A percentile compares a stretch with the other conserved stretches of the same genome.
Evolutionary conservation across 2,329 filamentous ascomycete species (phyloP).

Genomic region (Rhytidhysteron rufulum): DNA sequence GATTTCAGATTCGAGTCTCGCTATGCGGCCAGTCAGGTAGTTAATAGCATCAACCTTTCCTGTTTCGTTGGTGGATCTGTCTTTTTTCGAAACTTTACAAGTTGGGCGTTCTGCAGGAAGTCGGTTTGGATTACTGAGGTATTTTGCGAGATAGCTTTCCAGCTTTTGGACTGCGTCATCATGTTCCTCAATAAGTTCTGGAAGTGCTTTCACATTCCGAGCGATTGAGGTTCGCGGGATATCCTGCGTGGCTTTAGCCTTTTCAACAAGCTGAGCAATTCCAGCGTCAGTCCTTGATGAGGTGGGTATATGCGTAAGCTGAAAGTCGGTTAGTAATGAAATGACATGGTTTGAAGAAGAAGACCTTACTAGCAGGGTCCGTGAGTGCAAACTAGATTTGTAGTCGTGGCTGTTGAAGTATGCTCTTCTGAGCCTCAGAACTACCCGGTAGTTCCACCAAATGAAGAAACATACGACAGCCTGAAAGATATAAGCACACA

Average conservation of each 20-base stretch:
- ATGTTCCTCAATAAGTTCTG: slow-evolving; percentile 78
- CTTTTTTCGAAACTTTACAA: slow-evolving; percentile 74
- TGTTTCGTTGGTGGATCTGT: slow-evolving; percentile 60
- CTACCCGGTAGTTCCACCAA: slow-evolving; percentile 81
- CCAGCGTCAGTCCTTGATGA: slow-evolving; percentile 77
- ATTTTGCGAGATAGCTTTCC: slow-evolving; percentile 74
- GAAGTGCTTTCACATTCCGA: slow-evolving; percentile 86
- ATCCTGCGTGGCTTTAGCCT: slow-evolving; percentile 69
- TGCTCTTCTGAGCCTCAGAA: slow-evolving; percentile 64
- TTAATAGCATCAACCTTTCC: slow-evolving; percentile 90
- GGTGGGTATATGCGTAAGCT: slow-evolving; percentile 80
- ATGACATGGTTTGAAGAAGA: not conserved
- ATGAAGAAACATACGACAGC: slow-evolving; percentile 71
- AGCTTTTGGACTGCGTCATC: slow-evolving; percentile 74
- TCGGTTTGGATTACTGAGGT: slow-evolving; percentile 77
- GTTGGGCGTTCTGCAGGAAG: slow-evolving; percentile 72
- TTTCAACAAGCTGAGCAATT: slow-evolving; percentile 77
- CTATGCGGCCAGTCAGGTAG: slow-evolving; percentile 81
- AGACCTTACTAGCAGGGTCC: slow-evolving; percentile 50
- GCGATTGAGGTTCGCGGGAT: slow-evolving; percentile 77
- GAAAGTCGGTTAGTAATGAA: slow-evolving; percentile 1
- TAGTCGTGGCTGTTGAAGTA: slow-evolving; percentile 88
- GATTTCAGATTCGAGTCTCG: slow-evolving; percentile 76
- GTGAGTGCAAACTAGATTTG: slow-evolving; percentile 76
- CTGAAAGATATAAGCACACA: slow-evolving; percentile 63